These are phyloP conservation scores for Kluyveromyces starmeri DNA, from an alignment of 805 yeast species.

Conservation along the genomic window DNA sequence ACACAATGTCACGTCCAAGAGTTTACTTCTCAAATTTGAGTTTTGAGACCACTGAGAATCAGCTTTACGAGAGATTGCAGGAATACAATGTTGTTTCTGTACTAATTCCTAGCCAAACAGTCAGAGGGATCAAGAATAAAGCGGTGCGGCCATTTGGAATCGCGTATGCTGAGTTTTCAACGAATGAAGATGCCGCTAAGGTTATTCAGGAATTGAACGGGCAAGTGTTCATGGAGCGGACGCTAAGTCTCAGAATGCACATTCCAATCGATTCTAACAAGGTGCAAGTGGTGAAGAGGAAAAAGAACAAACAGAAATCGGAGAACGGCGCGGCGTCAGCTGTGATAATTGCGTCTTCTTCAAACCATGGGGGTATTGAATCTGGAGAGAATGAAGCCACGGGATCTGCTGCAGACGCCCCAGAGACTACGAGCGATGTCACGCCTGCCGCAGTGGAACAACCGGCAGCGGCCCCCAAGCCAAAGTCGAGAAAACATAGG, in stretches of 20 bases:
- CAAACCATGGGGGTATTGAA: too few species aligned
- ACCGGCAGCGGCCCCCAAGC: not conserved
- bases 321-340: too few species aligned
- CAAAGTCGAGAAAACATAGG: slow-evolving; percentile 2
- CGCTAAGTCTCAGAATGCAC: slow-evolving; percentile 26
- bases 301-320: too few species aligned
- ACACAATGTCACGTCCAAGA: slow-evolving; percentile 20
- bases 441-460: not conserved
- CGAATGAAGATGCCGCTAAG: slow-evolving; percentile 49
- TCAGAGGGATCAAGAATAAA: slow-evolving; percentile 35
- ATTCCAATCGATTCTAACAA: slow-evolving; percentile 8
- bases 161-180: slow-evolving; percentile 77
- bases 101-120: slow-evolving; percentile 46
- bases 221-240: slow-evolving; percentile 39
- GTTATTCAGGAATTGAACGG: slow-evolving; percentile 64
- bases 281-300: slow-evolving; percentile 1
- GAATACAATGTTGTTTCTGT: slow-evolving; percentile 37
- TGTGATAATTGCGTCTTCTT: too few species aligned
- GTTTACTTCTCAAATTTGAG: slow-evolving; percentile 49
- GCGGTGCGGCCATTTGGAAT: slow-evolving; percentile 48
- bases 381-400: too few species aligned
- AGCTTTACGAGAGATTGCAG: slow-evolving; percentile 37
- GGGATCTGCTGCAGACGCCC: too few species aligned
- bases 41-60: slow-evolving; percentile 44
- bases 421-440: too few species aligned